These are phyloP conservation scores for Cocos nucifera DNA, from an alignment of 176 grass and related monocot genomes.

Conservation along the genomic window DNA sequence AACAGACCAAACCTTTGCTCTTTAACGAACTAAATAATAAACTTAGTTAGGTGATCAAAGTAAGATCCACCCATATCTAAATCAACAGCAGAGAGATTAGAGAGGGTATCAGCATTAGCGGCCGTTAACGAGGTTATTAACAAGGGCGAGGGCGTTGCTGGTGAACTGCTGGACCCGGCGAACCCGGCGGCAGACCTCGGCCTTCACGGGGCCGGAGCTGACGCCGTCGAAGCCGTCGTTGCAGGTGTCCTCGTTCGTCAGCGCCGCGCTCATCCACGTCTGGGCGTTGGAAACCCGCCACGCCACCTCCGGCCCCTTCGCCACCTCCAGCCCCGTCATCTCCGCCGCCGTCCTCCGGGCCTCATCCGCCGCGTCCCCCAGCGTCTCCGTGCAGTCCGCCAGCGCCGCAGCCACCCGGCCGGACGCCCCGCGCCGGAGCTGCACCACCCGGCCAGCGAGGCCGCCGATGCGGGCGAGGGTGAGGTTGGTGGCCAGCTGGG, in stretches of 20 bases:
- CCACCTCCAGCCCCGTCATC: neutral
- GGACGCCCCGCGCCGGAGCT: neutral
- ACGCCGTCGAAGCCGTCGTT: conserved; percentile 23
- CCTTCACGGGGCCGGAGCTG: neutral
- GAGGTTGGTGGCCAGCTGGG: neutral
- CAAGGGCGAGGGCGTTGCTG: conserved; percentile 43
- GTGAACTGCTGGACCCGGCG: conserved; percentile 24
- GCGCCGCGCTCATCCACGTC: conserved; percentile 62
- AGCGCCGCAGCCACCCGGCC: conserved; percentile 16
- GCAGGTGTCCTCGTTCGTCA: conserved; percentile 55
- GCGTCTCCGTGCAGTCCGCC: no score
- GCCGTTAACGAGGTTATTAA: conserved; percentile 11
- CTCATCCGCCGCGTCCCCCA: neutral
- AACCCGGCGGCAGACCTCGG: neutral
- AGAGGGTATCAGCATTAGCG: no score
- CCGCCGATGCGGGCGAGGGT: neutral
- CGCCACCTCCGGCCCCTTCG: conserved; percentile 17
- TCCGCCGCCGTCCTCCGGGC: conserved; percentile 3
- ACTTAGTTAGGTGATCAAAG: no score
- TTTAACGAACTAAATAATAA: no score
- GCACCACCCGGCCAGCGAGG: conserved; percentile 14
- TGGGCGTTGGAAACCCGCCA: conserved; percentile 48
- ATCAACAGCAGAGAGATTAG: no score
- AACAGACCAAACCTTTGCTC: no score
- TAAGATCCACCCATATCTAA: no score